These are phyloP conservation scores for Epicoccum nigrum DNA, from an alignment of 2,329 filamentous ascomycete species.

Conservation along the genomic window DNA sequence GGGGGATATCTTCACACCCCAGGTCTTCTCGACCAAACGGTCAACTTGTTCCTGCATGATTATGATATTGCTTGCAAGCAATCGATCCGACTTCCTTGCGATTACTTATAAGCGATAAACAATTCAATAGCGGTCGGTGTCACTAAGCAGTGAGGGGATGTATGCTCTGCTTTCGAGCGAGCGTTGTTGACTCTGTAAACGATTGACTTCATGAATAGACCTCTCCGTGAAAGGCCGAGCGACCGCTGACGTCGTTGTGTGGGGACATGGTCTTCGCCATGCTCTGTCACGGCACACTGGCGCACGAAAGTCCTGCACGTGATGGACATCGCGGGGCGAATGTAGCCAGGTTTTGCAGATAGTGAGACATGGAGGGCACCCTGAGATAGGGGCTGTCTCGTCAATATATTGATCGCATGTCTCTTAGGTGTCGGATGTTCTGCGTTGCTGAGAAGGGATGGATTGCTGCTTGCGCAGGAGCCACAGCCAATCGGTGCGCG, in stretches of 20 bases:
- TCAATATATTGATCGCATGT: slow-evolving; percentile 21
- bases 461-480: not conserved
- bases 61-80: not conserved
- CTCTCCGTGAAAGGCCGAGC: slow-evolving; percentile 20
- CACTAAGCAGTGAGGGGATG: not conserved
- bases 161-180: slow-evolving; percentile 22
- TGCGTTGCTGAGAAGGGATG: slow-evolving; percentile 1
- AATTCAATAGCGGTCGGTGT: slow-evolving; percentile 5
- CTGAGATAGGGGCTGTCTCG: not conserved
- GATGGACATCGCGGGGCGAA: slow-evolving; percentile 7
- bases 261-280: no score
- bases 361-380: slow-evolving; percentile 16
- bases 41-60: slow-evolving; percentile 79
- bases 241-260: slow-evolving; percentile 37
- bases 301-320: slow-evolving; percentile 21
- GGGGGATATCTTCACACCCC: slow-evolving; percentile 55
- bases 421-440: slow-evolving; percentile 11
- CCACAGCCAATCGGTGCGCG: slow-evolving; percentile 10
- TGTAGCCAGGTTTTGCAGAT: slow-evolving; percentile 10
- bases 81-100: no score
- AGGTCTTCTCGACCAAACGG: slow-evolving; percentile 73
- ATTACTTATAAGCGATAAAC: not conserved
- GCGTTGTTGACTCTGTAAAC: slow-evolving; percentile 28
- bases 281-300: no score
- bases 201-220: slow-evolving; percentile 33